These are phyloP conservation scores for Colletotrichum karsti DNA, from an alignment of 2,329 filamentous ascomycete species.

Conservation along the genomic window DNA sequence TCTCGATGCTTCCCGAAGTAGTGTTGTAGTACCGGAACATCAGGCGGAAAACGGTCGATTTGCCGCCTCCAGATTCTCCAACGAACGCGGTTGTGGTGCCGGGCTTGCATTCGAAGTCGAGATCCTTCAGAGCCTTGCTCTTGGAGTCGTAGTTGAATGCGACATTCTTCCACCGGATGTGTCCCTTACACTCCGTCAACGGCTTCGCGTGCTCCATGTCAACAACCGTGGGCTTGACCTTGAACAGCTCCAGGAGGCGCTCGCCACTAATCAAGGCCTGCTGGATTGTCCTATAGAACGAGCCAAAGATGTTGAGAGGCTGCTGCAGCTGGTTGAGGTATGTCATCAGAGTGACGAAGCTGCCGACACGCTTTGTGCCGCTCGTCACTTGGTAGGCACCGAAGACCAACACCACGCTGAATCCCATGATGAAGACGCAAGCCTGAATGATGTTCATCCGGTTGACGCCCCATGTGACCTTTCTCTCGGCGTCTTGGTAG, in stretches of 20 bases:
- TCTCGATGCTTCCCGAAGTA: slow-evolving; percentile 78
- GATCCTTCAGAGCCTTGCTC: slow-evolving; percentile 82
- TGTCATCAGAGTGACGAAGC: slow-evolving; percentile 78
- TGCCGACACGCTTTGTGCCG: slow-evolving; percentile 70
- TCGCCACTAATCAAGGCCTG: slow-evolving; percentile 98
- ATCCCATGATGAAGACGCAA: slow-evolving; percentile 79
- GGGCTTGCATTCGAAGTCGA: slow-evolving; percentile 86
- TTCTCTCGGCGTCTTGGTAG: slow-evolving; percentile 79
- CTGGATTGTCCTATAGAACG: slow-evolving; percentile 95
- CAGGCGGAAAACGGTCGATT: slow-evolving; percentile 94
- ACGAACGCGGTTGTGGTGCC: slow-evolving; percentile 96
- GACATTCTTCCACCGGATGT: slow-evolving; percentile 88
- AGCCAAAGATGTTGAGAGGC: slow-evolving; percentile 88
- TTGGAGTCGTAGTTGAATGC: slow-evolving; percentile 90
- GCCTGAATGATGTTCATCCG: slow-evolving; percentile 85
- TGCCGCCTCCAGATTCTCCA: slow-evolving; percentile 95
- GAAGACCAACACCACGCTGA: slow-evolving; percentile 76
- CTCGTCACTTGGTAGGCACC: slow-evolving; percentile 80
- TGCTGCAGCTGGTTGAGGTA: slow-evolving; percentile 84
- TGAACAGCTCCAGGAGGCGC: slow-evolving; percentile 93
- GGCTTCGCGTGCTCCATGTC: slow-evolving; percentile 74
- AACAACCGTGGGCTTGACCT: slow-evolving; percentile 90
- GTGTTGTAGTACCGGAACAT: slow-evolving; percentile 97
- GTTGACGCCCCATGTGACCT: slow-evolving; percentile 79
- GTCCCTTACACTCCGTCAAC: slow-evolving; percentile 76